Conservation (phyloP, 495 filamentous ascomycete species). For the Aspergillus hancockii region DNA sequence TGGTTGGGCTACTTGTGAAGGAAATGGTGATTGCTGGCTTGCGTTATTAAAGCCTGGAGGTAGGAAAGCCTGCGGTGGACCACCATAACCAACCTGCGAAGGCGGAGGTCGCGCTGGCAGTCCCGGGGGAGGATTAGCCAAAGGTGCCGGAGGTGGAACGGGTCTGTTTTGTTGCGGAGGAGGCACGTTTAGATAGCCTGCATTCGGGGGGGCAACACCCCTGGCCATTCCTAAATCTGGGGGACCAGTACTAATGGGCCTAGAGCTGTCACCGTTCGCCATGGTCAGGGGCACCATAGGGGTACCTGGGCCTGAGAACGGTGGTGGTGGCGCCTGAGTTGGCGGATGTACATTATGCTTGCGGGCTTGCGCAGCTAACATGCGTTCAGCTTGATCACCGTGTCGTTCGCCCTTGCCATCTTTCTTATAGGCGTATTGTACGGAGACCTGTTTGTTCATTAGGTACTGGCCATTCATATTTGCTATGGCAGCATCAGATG, state of each 20-base stretch:
- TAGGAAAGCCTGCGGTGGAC: slow-evolving; percentile 65
- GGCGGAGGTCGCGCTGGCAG: slow-evolving; percentile 79
- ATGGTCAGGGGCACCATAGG: slow-evolving; percentile 53
- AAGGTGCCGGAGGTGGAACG: slow-evolving; percentile 43
- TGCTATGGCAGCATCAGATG: slow-evolving; percentile 84
- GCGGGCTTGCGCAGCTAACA: slow-evolving; percentile 87
- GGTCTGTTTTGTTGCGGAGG: slow-evolving; percentile 45
- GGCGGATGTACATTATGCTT: slow-evolving; percentile 87
- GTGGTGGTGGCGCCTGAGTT: slow-evolving; percentile 55
- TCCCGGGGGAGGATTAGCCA: slow-evolving; percentile 70
- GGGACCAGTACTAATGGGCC: slow-evolving; percentile 40
- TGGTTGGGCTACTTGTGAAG: slow-evolving; percentile 47
- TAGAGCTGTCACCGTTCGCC: slow-evolving; percentile 52
- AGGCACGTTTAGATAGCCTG: slow-evolving; percentile 39
- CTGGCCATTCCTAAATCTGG: slow-evolving; percentile 38
- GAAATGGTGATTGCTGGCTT: slow-evolving; percentile 41
- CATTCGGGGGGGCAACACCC: slow-evolving; percentile 33
- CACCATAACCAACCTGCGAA: slow-evolving; percentile 74
- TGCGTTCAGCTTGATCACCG: slow-evolving; percentile 90
- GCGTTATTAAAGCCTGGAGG: slow-evolving; percentile 55
- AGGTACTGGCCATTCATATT: slow-evolving; percentile 97
- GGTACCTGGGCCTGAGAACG: slow-evolving; percentile 45
- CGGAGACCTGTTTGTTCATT: slow-evolving; percentile 92
- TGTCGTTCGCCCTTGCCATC: slow-evolving; percentile 97
- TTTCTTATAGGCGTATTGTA: slow-evolving; percentile 99